Evolutionary conservation across 768 basidiomycete species (phyloP).

Genomic region (Auriscalpium microsporum): DNA sequence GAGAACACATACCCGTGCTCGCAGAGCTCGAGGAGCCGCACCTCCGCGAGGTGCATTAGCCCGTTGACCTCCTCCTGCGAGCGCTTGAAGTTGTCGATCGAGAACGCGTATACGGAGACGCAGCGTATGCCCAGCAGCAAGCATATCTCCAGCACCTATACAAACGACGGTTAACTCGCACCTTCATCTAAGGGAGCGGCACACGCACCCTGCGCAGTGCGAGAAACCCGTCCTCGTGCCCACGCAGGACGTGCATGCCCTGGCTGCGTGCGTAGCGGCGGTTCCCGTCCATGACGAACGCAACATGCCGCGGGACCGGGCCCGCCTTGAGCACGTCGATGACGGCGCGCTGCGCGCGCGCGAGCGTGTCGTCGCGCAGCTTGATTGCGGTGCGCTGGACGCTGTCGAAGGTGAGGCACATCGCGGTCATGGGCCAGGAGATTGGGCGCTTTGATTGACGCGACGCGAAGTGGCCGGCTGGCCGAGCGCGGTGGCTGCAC

Average conservation of each 20-base stretch:
- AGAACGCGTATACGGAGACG: constrained; percentile 95
- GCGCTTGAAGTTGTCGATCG: constrained; percentile 95
- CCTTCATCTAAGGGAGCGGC: neutral
- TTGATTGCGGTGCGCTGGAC: constrained; percentile 18
- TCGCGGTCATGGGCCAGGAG: neutral
- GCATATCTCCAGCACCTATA: constrained; percentile 79
- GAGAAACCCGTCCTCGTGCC: constrained; percentile 79
- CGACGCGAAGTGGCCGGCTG: no score
- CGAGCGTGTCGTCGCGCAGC: constrained; percentile 14
- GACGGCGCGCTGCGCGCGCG: constrained; percentile 36
- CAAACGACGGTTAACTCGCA: neutral
- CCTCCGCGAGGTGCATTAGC: constrained; percentile 79
- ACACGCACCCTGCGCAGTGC: constrained; percentile 66
- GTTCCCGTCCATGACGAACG: constrained; percentile 98
- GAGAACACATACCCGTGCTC: constrained; percentile 58
- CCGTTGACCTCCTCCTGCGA: constrained; percentile 77
- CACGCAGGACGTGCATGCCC: constrained; percentile 59
- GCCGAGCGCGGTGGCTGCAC: no score
- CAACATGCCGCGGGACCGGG: constrained; percentile 83
- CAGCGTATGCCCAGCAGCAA: constrained; percentile 69
- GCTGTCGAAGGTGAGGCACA: neutral
- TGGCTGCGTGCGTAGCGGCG: constrained; percentile 74
- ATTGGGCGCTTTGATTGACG: no score
- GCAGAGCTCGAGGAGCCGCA: constrained; percentile 70
- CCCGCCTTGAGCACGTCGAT: constrained; percentile 68